These are phyloP conservation scores for Rachicladosporium sp. DNA, from an alignment of 2,329 filamentous ascomycete species.

Conservation along the genomic window DNA sequence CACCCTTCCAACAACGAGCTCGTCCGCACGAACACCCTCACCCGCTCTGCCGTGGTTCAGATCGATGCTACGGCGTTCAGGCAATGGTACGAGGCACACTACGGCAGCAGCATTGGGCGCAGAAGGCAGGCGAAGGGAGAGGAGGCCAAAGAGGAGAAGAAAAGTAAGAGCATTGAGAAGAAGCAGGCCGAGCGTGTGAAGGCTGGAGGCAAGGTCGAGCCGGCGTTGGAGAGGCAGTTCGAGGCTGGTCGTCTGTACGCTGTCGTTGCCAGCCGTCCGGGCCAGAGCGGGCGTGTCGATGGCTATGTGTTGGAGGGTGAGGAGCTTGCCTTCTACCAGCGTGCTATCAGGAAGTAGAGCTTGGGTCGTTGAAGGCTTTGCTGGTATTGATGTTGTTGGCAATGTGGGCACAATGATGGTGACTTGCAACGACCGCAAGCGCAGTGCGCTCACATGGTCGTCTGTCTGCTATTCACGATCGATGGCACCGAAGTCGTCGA, in stretches of 20 bases:
- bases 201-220: constrained; percentile 81
- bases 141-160: constrained; percentile 65
- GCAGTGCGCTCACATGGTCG: no score
- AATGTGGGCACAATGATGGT: no score
- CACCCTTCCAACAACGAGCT: constrained; percentile 99
- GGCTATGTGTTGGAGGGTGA: constrained; percentile 98
- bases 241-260: constrained; percentile 97
- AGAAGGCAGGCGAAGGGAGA: constrained; percentile 57
- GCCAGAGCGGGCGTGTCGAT: constrained; percentile 92
- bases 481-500: no score
- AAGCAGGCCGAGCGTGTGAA: constrained; percentile 87
- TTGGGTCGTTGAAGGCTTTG: no score
- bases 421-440: no score
- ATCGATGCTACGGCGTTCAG: constrained; percentile 97
- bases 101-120: constrained; percentile 81
- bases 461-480: no score
- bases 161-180: constrained; percentile 89
- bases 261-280: constrained; percentile 81
- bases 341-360: constrained; percentile 93
- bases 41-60: constrained; percentile 97
- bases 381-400: no score
- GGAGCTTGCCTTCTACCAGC: constrained; percentile 99
- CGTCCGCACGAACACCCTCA: constrained; percentile 99
- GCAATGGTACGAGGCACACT: constrained; percentile 99
- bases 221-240: constrained; percentile 92